Conservation (phyloP, 176 grass and related monocot species). For the Tuctoria greenei region DNA sequence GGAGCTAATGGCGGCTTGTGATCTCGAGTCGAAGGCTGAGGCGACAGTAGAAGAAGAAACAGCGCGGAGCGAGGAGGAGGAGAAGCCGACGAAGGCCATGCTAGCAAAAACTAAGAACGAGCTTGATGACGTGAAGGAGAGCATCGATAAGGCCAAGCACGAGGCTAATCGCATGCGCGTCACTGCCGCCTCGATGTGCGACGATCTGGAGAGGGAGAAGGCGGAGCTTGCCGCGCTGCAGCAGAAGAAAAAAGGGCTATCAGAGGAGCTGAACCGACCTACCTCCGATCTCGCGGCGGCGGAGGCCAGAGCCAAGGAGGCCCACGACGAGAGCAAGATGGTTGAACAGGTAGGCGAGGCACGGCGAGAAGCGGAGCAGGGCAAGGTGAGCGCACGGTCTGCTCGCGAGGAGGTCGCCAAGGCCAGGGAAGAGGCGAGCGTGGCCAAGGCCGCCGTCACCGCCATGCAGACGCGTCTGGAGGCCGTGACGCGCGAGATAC, state of each 20-base stretch:
- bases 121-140: conserved; percentile 50
- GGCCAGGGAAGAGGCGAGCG: conserved; percentile 42
- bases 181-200: conserved; percentile 54
- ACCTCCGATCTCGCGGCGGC: conserved; percentile 36
- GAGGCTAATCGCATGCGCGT: conserved; percentile 48
- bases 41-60: conserved; percentile 24
- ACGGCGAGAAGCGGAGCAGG: conserved; percentile 46
- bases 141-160: conserved; percentile 47
- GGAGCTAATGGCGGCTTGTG: conserved; percentile 30
- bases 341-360: conserved; percentile 30
- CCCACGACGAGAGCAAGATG: background rate
- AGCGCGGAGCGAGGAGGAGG: conserved; percentile 13
- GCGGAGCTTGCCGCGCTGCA: conserved; percentile 41
- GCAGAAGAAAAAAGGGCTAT: conserved; percentile 44
- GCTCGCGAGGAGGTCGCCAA: conserved; percentile 47
- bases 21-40: conserved; percentile 52
- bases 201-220: conserved; percentile 48
- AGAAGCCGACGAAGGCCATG: background rate
- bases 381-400: conserved; percentile 42
- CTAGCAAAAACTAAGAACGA: conserved; percentile 41
- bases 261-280: conserved; percentile 47
- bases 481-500: conserved; percentile 53
- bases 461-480: conserved; percentile 48
- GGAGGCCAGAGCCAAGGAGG: too few relatives aligned
- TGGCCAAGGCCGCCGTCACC: conserved; percentile 36